Percentiles rank a stretch among this genome's conserved stretches.
Conservation (phyloP, 2,329 filamentous ascomycete species). For the Pyrenochaeta sp. region DNA sequence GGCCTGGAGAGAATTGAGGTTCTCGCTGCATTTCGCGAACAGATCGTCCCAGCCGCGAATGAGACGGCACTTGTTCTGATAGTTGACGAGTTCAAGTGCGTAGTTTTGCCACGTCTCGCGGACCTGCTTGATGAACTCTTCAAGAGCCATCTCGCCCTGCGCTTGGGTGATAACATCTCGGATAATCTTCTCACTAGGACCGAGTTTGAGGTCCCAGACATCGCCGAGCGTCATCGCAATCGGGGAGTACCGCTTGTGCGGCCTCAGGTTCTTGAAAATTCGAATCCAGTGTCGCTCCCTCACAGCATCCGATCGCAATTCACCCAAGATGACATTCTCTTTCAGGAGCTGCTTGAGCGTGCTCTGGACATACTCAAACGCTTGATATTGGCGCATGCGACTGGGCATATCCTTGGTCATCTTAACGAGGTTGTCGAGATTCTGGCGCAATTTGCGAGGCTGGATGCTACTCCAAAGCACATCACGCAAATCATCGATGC, state of each 20-base stretch:
- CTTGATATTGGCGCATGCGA: slow-evolving; percentile 97
- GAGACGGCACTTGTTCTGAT: slow-evolving; percentile 96
- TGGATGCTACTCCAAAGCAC: slow-evolving; percentile 95
- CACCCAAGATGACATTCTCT: slow-evolving; percentile 84
- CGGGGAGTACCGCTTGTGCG: slow-evolving; percentile 90
- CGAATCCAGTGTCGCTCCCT: slow-evolving; percentile 96
- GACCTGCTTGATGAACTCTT: slow-evolving; percentile 96
- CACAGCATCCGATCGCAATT: slow-evolving; percentile 95
- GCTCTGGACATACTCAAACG: slow-evolving; percentile 98
- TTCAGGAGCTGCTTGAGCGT: slow-evolving; percentile 88
- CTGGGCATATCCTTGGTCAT: slow-evolving; percentile 99
- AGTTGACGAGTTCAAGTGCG: slow-evolving; percentile 90
- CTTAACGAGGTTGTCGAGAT: slow-evolving; percentile 91
- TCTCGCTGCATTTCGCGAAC: slow-evolving; percentile 98
- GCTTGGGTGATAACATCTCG: slow-evolving; percentile 94
- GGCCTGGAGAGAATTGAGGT: slow-evolving; percentile 94
- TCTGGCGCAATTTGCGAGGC: slow-evolving; percentile 87
- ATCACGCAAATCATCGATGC: slow-evolving; percentile 90
- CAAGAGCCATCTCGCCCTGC: slow-evolving; percentile 96
- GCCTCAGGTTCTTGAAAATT: slow-evolving; percentile 95
- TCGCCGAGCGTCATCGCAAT: slow-evolving; percentile 96
- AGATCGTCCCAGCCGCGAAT: slow-evolving; percentile 98
- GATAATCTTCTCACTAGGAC: slow-evolving; percentile 85
- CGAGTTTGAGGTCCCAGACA: slow-evolving; percentile 95
- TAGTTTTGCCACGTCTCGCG: slow-evolving; percentile 98